These are phyloP conservation scores for Chlorella vulgaris DNA, from an alignment of 139 green algal species.

Conservation along the genomic window DNA sequence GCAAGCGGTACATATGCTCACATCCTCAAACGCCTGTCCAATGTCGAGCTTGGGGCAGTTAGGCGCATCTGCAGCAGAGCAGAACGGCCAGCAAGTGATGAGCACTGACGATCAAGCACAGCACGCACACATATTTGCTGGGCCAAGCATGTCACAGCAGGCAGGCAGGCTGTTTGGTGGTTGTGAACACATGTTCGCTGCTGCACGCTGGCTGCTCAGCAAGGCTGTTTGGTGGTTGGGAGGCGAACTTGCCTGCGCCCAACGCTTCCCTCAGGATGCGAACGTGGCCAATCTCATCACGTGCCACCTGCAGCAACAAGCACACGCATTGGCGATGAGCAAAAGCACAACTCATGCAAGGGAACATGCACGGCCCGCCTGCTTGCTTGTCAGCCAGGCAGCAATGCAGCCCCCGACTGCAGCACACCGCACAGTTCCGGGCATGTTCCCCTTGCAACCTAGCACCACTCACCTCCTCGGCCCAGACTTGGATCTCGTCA, in stretches of 20 bases:
- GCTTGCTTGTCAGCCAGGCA: too few relatives aligned
- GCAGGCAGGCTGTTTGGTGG: too few relatives aligned
- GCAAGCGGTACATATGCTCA: neutral
- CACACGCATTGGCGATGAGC: neutral
- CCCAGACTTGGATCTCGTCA: constrained; percentile 11
- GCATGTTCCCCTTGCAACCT: too few relatives aligned
- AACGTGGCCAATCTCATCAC: constrained; percentile 40
- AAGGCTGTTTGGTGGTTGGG: too few relatives aligned
- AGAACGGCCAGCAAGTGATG: too few relatives aligned
- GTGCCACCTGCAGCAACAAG: constrained; percentile 20
- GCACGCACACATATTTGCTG: too few relatives aligned
- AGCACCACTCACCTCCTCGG: constrained; percentile 41
- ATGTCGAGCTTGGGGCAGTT: constrained; percentile 25
- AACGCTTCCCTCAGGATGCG: constrained; percentile 35
- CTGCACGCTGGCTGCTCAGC: too few relatives aligned
- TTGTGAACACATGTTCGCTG: too few relatives aligned
- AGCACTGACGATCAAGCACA: too few relatives aligned
- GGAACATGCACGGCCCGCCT: neutral
- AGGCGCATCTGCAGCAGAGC: neutral
- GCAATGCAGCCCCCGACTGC: too few relatives aligned
- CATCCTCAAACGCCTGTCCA: constrained; percentile 13
- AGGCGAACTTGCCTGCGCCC: constrained; percentile 14
- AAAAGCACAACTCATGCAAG: neutral
- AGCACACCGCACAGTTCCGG: too few relatives aligned
- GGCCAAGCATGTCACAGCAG: too few relatives aligned